These are phyloP conservation scores for Fusarium hostae DNA, from an alignment of 2,329 filamentous ascomycete genomes.

Conservation along the genomic window DNA sequence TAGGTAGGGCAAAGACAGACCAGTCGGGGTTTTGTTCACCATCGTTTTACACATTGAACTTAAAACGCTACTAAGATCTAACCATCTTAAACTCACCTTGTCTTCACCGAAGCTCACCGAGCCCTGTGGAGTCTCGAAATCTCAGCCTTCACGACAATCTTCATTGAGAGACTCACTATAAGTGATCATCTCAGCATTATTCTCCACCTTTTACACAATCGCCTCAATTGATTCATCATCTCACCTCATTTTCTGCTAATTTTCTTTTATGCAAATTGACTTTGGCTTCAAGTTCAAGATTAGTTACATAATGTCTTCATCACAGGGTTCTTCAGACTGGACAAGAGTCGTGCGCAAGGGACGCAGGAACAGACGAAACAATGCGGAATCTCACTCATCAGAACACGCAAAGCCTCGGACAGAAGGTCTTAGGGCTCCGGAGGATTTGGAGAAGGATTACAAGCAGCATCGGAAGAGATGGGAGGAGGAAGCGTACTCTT, in stretches of 20 bases:
- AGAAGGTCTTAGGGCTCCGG: background rate
- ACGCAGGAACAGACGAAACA: constrained; percentile 22
- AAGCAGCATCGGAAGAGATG: constrained; percentile 43
- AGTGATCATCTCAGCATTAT: constrained; percentile 1
- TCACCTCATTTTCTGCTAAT: background rate
- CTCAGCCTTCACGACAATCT: constrained; percentile 32
- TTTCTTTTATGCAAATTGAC: background rate
- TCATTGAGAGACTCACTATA: constrained; percentile 19
- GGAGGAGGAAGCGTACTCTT: constrained; percentile 40
- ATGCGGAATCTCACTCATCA: background rate
- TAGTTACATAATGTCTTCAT: constrained; percentile 23
- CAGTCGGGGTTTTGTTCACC: background rate
- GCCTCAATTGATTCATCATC: background rate
- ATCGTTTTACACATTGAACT: background rate
- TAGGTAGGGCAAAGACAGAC: background rate
- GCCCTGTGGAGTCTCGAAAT: constrained; percentile 31
- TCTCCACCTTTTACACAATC: background rate
- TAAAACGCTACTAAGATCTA: constrained; percentile 15
- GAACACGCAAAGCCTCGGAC: background rate
- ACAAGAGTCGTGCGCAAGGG: constrained; percentile 43
- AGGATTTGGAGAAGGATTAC: constrained; percentile 48
- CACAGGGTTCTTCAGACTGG: constrained; percentile 37
- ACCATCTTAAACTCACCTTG: background rate
- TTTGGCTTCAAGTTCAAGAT: background rate
- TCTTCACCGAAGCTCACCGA: constrained; percentile 37